Evolutionary conservation across 768 basidiomycete species (phyloP).

Genomic region (Roridomyces roridus): DNA sequence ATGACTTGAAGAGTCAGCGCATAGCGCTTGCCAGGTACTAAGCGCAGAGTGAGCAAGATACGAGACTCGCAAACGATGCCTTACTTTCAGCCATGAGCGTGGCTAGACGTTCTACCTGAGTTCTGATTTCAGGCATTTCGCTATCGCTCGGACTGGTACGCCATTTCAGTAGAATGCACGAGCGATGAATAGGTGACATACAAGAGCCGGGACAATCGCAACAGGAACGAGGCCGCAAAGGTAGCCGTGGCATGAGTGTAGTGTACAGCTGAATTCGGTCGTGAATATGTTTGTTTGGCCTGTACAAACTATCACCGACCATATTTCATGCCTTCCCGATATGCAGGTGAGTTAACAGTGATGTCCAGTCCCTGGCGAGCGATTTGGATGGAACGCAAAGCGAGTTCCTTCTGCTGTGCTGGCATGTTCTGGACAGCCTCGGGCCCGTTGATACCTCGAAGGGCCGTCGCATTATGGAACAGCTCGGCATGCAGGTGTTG

Average conservation of each 20-base stretch:
- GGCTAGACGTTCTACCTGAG: constrained; percentile 80
- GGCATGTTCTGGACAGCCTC: constrained; percentile 90
- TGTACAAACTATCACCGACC: too few species aligned
- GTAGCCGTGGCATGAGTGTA: constrained; percentile 93
- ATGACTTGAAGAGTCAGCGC: constrained; percentile 89
- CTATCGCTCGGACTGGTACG: constrained; percentile 80
- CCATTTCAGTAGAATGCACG: neutral
- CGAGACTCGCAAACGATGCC: constrained; percentile 29
- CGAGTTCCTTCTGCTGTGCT: constrained; percentile 75
- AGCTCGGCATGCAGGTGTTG: constrained; percentile 88
- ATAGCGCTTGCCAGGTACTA: constrained; percentile 93
- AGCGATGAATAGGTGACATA: constrained; percentile 41
- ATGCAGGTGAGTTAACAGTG: constrained; percentile 82
- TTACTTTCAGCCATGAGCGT: constrained; percentile 79
- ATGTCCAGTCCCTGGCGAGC: constrained; percentile 84
- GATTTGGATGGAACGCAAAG: constrained; percentile 82
- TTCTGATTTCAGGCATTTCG: constrained; percentile 73
- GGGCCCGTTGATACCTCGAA: constrained; percentile 83
- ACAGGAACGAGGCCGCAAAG: constrained; percentile 88
- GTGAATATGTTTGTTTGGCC: too few species aligned
- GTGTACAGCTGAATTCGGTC: constrained; percentile 68
- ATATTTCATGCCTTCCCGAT: constrained; percentile 92
- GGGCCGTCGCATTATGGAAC: constrained; percentile 83
- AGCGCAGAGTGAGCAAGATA: neutral
- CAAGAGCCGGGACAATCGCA: constrained; percentile 89